These are phyloP conservation scores for Sporothrix humicola DNA, from an alignment of 2,329 filamentous ascomycete species.

Conservation along the genomic window DNA sequence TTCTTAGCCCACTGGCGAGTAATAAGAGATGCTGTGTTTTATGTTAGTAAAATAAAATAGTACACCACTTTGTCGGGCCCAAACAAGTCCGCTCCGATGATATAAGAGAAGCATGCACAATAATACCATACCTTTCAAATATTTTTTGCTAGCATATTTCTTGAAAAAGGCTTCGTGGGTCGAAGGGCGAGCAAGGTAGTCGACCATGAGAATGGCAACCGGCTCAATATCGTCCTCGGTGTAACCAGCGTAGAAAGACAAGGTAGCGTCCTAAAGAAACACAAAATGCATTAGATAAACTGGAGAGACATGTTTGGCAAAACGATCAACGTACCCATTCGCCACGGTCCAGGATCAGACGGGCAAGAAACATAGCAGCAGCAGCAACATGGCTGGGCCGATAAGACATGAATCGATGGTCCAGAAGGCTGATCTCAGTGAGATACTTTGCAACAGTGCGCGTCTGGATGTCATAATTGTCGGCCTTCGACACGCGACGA, in stretches of 20 bases:
- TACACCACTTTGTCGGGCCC: background rate
- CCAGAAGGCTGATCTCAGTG: conserved; percentile 93
- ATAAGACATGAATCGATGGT: conserved; percentile 90
- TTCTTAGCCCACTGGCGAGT: conserved; percentile 94
- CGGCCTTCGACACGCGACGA: conserved; percentile 96
- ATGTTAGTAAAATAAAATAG: background rate
- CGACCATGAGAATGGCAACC: conserved; percentile 91
- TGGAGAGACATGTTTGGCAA: no score
- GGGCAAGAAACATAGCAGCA: conserved; percentile 91
- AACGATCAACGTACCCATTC: conserved; percentile 74
- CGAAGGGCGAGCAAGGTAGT: conserved; percentile 90
- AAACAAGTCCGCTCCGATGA: no score
- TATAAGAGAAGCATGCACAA: no score
- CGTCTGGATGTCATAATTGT: conserved; percentile 98
- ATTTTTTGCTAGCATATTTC: conserved; percentile 99
- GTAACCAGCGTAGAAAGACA: conserved; percentile 92
- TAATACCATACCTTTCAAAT: conserved; percentile 81
- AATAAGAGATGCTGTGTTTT: conserved; percentile 76
- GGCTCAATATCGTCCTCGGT: conserved; percentile 91
- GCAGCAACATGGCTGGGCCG: conserved; percentile 90
- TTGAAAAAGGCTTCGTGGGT: conserved; percentile 98
- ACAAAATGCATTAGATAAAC: no score
- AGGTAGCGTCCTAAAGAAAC: conserved; percentile 71
- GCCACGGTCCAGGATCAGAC: conserved; percentile 86
- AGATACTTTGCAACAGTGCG: conserved; percentile 97